Percentiles rank a stretch among this genome's conserved stretches.
These are phyloP conservation scores for Stipa capillata DNA, from an alignment of 176 grass and related monocot genomes.

Conservation along the genomic window DNA sequence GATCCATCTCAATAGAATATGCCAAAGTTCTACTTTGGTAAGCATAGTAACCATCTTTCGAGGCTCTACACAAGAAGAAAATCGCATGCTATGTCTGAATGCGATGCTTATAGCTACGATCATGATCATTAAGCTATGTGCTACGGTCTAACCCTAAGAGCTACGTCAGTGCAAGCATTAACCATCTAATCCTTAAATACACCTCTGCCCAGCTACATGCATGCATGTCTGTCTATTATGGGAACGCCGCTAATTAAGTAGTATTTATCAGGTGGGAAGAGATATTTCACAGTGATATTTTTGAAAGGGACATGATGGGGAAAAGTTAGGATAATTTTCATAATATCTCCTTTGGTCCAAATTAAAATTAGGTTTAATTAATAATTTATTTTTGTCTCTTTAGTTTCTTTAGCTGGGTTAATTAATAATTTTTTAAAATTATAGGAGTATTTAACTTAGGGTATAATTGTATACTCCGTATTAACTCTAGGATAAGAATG, in stretches of 20 bases:
- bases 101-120: not conserved
- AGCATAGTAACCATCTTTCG: conserved; percentile 2
- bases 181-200: too few relatives aligned
- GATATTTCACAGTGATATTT: not conserved
- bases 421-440: too few relatives aligned
- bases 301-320: not conserved
- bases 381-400: too few relatives aligned
- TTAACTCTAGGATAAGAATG: too few relatives aligned
- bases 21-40: conserved; percentile 11
- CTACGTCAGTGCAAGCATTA: not conserved
- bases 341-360: not conserved
- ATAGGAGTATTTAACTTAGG: too few relatives aligned
- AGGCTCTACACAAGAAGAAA: conserved; percentile 2
- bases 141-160: not conserved
- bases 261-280: not conserved
- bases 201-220: too few relatives aligned
- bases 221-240: not conserved
- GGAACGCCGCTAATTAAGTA: too few relatives aligned
- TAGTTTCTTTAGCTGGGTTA: too few relatives aligned
- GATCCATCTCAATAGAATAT: conserved; percentile 7
- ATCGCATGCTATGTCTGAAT: not conserved
- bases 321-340: not conserved
- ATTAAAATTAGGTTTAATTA: too few relatives aligned
- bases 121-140: not conserved
- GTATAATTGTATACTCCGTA: too few relatives aligned